Percentiles rank a stretch among this genome's conserved stretches.
Evolutionary conservation across 768 basidiomycete species (phyloP).

Genomic region (Dentipellis fragilis): DNA sequence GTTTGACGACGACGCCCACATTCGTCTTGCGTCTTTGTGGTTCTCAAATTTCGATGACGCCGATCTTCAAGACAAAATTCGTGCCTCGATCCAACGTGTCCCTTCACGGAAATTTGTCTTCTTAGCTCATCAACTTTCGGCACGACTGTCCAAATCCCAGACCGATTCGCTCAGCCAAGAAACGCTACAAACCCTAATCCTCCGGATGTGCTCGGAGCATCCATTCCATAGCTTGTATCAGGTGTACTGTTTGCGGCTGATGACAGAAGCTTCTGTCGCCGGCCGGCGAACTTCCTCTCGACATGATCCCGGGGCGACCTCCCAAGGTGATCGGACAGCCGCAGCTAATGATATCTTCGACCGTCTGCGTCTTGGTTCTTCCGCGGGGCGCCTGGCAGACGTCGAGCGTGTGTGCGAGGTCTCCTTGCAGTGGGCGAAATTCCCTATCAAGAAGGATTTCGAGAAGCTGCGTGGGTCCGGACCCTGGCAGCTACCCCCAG

Average conservation of each 20-base stretch:
- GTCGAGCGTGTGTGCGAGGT: constrained; percentile 55
- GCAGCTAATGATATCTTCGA: constrained; percentile 60
- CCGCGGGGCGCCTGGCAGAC: constrained; percentile 32
- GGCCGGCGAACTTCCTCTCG: constrained; percentile 39
- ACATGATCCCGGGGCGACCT: constrained; percentile 25
- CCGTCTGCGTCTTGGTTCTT: constrained; percentile 36
- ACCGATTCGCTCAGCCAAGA: constrained; percentile 32
- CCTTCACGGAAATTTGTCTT: constrained; percentile 88
- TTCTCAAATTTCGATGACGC: constrained; percentile 71
- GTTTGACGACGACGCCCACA: constrained; percentile 68
- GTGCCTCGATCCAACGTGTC: constrained; percentile 41
- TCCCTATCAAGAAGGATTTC: constrained; percentile 30
- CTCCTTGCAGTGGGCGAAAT: constrained; percentile 66
- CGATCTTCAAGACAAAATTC: constrained; percentile 32
- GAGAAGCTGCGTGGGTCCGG: constrained; percentile 16
- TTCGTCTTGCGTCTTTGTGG: constrained; percentile 87
- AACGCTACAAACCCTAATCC: constrained; percentile 52
- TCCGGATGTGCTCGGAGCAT: constrained; percentile 79
- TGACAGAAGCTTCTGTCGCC: constrained; percentile 11
- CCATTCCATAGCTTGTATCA: constrained; percentile 93
- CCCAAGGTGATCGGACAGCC: constrained; percentile 47
- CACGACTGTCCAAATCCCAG: constrained; percentile 55
- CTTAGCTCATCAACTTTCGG: constrained; percentile 87
- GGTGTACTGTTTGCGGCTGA: constrained; percentile 60
- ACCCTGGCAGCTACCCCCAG: constrained; percentile 20